A percentile compares a stretch with the other conserved stretches of the same genome.
Evolutionary conservation across 2,329 filamentous ascomycete genomes (phyloP).

Genomic region (Penicillium nordicum): DNA sequence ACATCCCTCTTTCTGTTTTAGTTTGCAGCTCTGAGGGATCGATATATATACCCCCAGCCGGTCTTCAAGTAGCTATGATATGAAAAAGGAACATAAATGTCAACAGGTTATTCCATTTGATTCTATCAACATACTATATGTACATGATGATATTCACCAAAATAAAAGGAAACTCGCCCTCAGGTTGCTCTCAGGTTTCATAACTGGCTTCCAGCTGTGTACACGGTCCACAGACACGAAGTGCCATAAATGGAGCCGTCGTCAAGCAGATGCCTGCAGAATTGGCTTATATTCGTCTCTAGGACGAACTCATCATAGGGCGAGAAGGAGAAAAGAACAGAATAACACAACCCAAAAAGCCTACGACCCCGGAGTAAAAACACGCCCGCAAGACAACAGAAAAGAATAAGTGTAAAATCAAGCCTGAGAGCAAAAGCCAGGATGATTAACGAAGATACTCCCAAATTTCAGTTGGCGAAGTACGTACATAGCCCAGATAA

Average conservation of each 20-base stretch:
- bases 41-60: not conserved
- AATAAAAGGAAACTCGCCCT: constrained; percentile 3
- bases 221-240: not conserved
- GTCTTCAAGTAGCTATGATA: not conserved
- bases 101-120: not conserved
- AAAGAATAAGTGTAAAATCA: not conserved
- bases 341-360: not conserved
- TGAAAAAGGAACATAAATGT: not conserved
- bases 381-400: not conserved
- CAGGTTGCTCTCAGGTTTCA: constrained; percentile 9
- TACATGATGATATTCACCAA: not conserved
- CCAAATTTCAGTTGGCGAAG: no score
- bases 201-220: constrained; percentile 4
- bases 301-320: constrained; percentile 8
- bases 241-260: not conserved
- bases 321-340: not conserved
- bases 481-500: not conserved
- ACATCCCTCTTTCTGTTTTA: not conserved
- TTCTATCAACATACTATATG: not conserved
- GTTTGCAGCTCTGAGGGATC: not conserved
- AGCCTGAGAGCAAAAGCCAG: not conserved
- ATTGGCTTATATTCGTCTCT: constrained; percentile 10
- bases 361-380: not conserved
- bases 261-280: constrained; percentile 7
- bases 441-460: no score